Evolutionary conservation across 2,329 filamentous ascomycete species (phyloP), one percentile per base, ranked within the genome.

Genomic region (Diplocarpon mali): DNA sequence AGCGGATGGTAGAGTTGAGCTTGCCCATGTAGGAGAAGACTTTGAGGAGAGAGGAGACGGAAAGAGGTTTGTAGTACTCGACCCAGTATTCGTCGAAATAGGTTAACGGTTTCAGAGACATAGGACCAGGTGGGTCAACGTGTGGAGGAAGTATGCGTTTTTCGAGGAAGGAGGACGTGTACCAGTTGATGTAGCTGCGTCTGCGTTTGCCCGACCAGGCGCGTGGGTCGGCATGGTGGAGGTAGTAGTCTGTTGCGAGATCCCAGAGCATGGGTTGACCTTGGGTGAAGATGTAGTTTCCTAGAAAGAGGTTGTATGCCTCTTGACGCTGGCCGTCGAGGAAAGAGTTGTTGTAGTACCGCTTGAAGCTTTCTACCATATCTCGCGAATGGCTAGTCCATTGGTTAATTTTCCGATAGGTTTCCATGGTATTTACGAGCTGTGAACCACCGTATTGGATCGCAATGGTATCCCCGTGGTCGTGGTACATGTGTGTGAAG

Each of bases 341-440:
- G 62, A 98, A 98, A 0, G 90, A 94, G 60, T 98, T 98, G 67
- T 96, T 95, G 65, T 98, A 98, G 64, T 96, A 98, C 24, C 92
- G 78, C 64, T 96, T 98, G 70, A 98, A 95, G 62, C 87, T 95
- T 66, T 98, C 92, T 16, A 98, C 89, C 90, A 98, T 96, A 63
- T 98, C 92, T 54, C 92, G 77, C 2, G 90, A 95, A 63, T 95
- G 88, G 57, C 87, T 95, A 17, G 88, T 94, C 92, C 92, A 98
- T 62, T 96, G 90, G 55, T 96, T 96, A 62, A 95, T 94, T 66
- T 96, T 96, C 46, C 92, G 84, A 63, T 98, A 98, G 4, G 92
- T 98, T 53, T 94, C 89, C 89, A 98, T 96, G 0, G 92, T 98
- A 62, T 98, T 98, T 57, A 98, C 92, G 0, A 98, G 75, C 64